Percentiles rank a stretch among this genome's conserved stretches.
Conservation (phyloP, 495 filamentous ascomycete species). For the Hypoxylon trugodes region DNA sequence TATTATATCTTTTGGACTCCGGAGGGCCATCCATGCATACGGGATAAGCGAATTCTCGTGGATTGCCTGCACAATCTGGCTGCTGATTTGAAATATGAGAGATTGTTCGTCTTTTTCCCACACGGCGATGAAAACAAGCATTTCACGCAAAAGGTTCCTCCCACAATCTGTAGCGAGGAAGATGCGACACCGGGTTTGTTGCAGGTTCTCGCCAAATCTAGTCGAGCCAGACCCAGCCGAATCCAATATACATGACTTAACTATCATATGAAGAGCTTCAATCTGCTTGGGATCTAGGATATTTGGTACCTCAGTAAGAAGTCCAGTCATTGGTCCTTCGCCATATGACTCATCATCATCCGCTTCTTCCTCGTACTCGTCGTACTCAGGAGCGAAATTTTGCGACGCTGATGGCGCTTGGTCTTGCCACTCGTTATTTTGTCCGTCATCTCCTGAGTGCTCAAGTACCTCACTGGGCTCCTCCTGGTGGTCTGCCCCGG, state of each 20-base stretch:
- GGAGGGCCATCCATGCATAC: constrained; percentile 87
- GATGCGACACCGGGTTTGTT: constrained; percentile 86
- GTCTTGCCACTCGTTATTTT: constrained; percentile 59
- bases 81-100: constrained; percentile 93
- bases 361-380: constrained; percentile 74
- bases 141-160: constrained; percentile 84
- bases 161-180: constrained; percentile 86
- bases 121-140: constrained; percentile 94
- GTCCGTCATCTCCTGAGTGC: constrained; percentile 57
- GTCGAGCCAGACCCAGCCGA: constrained; percentile 64
- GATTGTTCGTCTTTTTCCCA: constrained; percentile 94
- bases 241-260: constrained; percentile 87
- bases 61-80: constrained; percentile 92
- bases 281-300: constrained; percentile 93
- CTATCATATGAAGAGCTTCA: constrained; percentile 92
- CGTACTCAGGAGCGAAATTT: constrained; percentile 53
- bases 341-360: constrained; percentile 83
- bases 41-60: constrained; percentile 87
- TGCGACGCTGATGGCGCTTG: constrained; percentile 52
- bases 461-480: constrained; percentile 45
- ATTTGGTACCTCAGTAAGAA: constrained; percentile 92
- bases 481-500: constrained; percentile 50
- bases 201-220: constrained; percentile 73
- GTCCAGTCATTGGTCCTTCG: constrained; percentile 83
- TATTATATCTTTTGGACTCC: constrained; percentile 93